Base-by-base conservation (phyloP, 2,329 filamentous ascomycete species). In the Aspergillus arachidicola region DNA sequence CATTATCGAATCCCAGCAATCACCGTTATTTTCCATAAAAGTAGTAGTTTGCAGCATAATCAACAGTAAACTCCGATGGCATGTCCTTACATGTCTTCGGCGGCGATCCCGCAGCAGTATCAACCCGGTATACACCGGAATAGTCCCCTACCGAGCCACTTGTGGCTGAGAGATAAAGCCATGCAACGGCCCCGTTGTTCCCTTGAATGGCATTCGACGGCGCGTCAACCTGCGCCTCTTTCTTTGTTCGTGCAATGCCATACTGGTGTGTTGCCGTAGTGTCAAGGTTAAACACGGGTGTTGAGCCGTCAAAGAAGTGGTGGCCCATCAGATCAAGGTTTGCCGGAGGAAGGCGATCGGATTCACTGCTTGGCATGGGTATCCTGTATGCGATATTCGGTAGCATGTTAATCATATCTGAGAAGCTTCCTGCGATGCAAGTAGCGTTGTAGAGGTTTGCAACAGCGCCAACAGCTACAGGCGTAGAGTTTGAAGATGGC, bases 381-480 rank as follows among this genome's bases (percentile, higher is more conserved):
- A 91, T 90, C 73, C 87, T 83, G 60, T 96, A 84, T 1, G 90
- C 87, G 62, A 93, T 85, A 64, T 82, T 82, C 4, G 92, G 88
- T 23, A 96, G 83, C 60, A 84, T 77, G 66, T 83, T 75, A 48
- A 94, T 82, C 19, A 95, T 82, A 60, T 88, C 84, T 0, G 92
- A 89, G 71, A 88, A 89, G 68, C 86, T 82, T 48, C 90, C 84
- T 7, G 90, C 91, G 38, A 94, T 78, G 80, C 94, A 97, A 69
- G 89, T 91, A 63, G 89, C 91, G 79, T 97, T 93, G 88, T 91
- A 97, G 71, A 98, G 91, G 1, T 87, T 89, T 60, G 94, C 94
- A 0, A 92, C 75, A 59, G 94, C 94, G 66, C 94, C 94, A 57
- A 83, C 78, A 21, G 89, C 83, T 11, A 82, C 83, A 16, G 94